Evolutionary conservation across 495 filamentous ascomycete genomes (phyloP).

Genomic region (Lasiosphaeria ovina): DNA sequence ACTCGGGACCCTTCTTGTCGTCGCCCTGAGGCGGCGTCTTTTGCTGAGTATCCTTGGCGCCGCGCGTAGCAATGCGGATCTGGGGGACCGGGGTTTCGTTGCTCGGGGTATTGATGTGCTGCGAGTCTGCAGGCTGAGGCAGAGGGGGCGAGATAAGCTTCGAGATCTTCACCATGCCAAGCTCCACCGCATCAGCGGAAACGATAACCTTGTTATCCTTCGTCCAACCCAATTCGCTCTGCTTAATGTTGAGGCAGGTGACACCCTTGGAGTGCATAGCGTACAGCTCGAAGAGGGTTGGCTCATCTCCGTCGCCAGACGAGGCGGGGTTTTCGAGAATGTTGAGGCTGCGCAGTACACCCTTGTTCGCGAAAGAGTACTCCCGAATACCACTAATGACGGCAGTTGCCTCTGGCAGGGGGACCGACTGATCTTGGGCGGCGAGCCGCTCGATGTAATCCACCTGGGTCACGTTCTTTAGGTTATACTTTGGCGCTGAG

Average conservation of each 20-base stretch:
- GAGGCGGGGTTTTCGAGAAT: constrained; percentile 65
- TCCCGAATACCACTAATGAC: constrained; percentile 94
- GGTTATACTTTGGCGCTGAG: constrained; percentile 85
- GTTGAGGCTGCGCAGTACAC: constrained; percentile 83
- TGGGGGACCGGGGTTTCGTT: constrained; percentile 23
- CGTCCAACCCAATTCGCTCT: constrained; percentile 85
- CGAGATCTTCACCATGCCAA: constrained; percentile 53
- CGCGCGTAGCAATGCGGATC: constrained; percentile 39
- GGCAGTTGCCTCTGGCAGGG: constrained; percentile 85
- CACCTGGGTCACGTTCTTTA: constrained; percentile 79
- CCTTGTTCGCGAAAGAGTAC: constrained; percentile 86
- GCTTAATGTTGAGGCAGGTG: constrained; percentile 77
- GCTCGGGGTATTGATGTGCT: constrained; percentile 15
- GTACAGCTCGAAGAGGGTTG: constrained; percentile 85
- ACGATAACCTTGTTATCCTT: constrained; percentile 78
- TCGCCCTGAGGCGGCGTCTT: constrained; percentile 33
- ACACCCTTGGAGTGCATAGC: constrained; percentile 96
- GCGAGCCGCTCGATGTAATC: constrained; percentile 75
- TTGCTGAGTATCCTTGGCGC: constrained; percentile 38
- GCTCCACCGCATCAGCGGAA: constrained; percentile 68
- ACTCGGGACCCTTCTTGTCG: constrained; percentile 29
- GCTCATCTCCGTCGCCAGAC: constrained; percentile 53
- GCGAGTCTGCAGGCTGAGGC: constrained; percentile 33
- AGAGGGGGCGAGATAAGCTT: constrained; percentile 42
- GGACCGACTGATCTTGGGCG: constrained; percentile 67